Percentiles rank a stretch among this genome's conserved stretches.
These are phyloP conservation scores for Drechslerella coelobrocha DNA, from an alignment of 2,329 filamentous ascomycete species.

Conservation along the genomic window DNA sequence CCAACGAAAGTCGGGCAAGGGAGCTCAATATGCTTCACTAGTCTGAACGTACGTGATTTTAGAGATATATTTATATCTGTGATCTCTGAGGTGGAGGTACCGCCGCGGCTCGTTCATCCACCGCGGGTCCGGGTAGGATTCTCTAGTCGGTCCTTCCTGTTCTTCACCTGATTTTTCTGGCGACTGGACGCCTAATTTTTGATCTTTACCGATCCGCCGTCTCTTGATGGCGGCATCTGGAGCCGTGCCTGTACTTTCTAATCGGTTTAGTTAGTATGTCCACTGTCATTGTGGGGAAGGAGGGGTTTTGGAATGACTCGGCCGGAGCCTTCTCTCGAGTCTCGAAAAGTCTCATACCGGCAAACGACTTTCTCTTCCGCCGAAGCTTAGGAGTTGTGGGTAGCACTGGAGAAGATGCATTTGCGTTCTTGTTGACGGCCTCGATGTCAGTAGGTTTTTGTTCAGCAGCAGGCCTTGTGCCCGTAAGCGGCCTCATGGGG, in stretches of 20 bases:
- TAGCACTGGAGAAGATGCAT: conserved; percentile 22
- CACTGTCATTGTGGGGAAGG: background rate
- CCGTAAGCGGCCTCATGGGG: conserved; percentile 22
- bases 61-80: conserved; percentile 48
- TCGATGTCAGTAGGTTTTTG: conserved; percentile 23
- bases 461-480: conserved; percentile 6
- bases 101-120: conserved; percentile 49
- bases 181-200: conserved; percentile 31
- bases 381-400: conserved; percentile 26
- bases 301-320: background rate
- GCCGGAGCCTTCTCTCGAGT: background rate
- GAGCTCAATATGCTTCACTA: background rate
- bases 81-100: conserved; percentile 33
- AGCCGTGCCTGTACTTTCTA: conserved; percentile 34
- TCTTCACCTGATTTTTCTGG: conserved; percentile 44
- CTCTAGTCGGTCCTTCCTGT: conserved; percentile 31
- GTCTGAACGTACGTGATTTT: conserved; percentile 43
- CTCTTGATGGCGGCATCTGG: conserved; percentile 30
- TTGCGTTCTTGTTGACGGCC: conserved; percentile 20
- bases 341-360: conserved; percentile 32
- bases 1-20: conserved; percentile 3
- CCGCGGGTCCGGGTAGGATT: conserved; percentile 47
- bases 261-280: conserved; percentile 24
- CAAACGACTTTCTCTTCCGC: conserved; percentile 43
- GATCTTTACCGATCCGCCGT: conserved; percentile 27